Conservation (phyloP, 148 eudicot genomes). For the Nepenthes gracilis region DNA sequence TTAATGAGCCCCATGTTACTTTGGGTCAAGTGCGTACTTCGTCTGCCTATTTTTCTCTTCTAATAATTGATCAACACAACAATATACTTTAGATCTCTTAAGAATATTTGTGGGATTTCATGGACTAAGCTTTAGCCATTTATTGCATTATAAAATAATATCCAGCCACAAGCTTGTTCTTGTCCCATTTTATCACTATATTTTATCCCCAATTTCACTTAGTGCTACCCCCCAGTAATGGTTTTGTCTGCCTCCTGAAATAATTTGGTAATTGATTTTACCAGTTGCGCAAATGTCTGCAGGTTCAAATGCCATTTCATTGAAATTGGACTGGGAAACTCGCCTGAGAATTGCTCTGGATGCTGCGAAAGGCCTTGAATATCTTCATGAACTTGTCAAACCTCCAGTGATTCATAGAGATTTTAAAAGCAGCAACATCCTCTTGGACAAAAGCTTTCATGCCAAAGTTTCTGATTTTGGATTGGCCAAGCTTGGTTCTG, state of each 20-base stretch:
- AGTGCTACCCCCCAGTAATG: too few species aligned
- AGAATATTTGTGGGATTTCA: too few species aligned
- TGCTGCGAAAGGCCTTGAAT: slow-evolving; percentile 94
- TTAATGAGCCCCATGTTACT: too few species aligned
- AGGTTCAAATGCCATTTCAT: slow-evolving; percentile 48
- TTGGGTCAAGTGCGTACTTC: too few species aligned
- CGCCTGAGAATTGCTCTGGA: slow-evolving; percentile 78
- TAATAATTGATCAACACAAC: too few species aligned
- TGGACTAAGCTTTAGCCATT: not conserved
- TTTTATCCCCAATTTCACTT: too few species aligned
- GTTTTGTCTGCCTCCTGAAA: too few species aligned
- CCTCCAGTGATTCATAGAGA: slow-evolving; percentile 98
- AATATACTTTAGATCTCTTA: too few species aligned
- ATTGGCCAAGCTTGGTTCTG: slow-evolving; percentile 91
- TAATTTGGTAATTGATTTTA: slow-evolving; percentile 1
- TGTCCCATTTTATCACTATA: too few species aligned
- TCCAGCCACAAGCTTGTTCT: not conserved
- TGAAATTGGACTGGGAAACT: slow-evolving; percentile 69
- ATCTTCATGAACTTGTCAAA: slow-evolving; percentile 84
- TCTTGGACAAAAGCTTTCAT: slow-evolving; percentile 69
- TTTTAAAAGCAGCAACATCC: slow-evolving; percentile 94
- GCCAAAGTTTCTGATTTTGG: slow-evolving; percentile 98
- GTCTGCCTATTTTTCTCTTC: too few species aligned
- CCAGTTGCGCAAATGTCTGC: slow-evolving; percentile 2
- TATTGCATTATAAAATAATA: not conserved